Conservation (phyloP, 345 rosid species). For the Moricandia moricandioides region DNA sequence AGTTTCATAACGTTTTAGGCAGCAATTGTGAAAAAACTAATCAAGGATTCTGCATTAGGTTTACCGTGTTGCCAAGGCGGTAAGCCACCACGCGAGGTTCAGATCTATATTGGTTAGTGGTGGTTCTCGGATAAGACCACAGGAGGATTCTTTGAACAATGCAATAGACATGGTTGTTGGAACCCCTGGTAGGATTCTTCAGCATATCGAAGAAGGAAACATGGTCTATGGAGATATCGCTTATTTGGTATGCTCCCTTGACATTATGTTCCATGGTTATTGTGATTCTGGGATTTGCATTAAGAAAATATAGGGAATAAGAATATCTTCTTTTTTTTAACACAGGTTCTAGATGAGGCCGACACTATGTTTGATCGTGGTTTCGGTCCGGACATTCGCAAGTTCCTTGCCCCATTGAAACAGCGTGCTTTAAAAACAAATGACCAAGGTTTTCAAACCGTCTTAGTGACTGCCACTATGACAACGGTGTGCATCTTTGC, state of each 20-base stretch:
- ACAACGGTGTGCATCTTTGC: conserved; percentile 48
- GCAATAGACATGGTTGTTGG: conserved; percentile 93
- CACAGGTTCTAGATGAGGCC: conserved; percentile 94
- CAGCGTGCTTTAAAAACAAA: conserved; percentile 62
- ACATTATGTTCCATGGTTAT: neutral
- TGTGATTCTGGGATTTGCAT: neutral
- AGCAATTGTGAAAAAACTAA: neutral
- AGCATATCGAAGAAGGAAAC: conserved; percentile 86
- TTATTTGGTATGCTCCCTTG: conserved; percentile 44
- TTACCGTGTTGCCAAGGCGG: conserved; percentile 81
- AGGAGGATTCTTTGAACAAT: conserved; percentile 74
- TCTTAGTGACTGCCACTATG: conserved; percentile 92
- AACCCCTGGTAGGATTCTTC: conserved; percentile 96
- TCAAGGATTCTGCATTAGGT: conserved; percentile 46
- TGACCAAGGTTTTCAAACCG: conserved; percentile 76
- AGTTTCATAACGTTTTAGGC: neutral
- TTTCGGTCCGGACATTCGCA: conserved; percentile 92
- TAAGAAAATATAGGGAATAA: neutral
- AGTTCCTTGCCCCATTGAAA: conserved; percentile 81
- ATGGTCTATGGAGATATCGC: conserved; percentile 93
- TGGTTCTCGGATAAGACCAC: conserved; percentile 82
- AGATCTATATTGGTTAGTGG: conserved; percentile 90
- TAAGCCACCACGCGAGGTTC: conserved; percentile 90
- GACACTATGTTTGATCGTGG: conserved; percentile 99
- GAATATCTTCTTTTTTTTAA: neutral